These are phyloP conservation scores for Trypanosoma melophagium DNA, from an alignment of 208 protist species.

Conservation along the genomic window DNA sequence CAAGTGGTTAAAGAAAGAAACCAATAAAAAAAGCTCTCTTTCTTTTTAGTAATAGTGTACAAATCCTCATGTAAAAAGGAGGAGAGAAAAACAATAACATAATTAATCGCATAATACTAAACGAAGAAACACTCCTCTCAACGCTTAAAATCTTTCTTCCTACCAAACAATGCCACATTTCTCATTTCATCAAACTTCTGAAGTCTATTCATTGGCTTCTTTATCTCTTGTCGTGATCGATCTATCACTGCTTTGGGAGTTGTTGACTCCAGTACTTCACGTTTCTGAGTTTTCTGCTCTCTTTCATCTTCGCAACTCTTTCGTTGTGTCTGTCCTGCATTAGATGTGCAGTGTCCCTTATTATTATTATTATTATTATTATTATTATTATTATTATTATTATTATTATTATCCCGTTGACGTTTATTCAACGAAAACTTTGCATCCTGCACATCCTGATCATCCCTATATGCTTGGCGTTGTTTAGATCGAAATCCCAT, in stretches of 20 bases:
- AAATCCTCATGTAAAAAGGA: slow-evolving; percentile 2
- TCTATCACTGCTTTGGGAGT: neutral
- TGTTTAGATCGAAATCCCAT: no score
- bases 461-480: no score
- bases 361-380: neutral
- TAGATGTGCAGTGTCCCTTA: neutral
- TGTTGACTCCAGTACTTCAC: neutral
- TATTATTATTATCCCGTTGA: neutral
- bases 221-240: neutral
- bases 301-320: neutral
- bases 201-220: slow-evolving; percentile 42
- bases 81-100: neutral
- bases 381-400: slow-evolving; percentile 1
- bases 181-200: slow-evolving; percentile 53
- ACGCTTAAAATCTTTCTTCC: slow-evolving; percentile 12
- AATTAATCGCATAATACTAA: neutral
- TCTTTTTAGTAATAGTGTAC: neutral
- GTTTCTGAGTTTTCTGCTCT: neutral
- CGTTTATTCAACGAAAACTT: neutral
- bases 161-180: slow-evolving; percentile 36
- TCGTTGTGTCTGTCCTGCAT: no score
- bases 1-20: neutral
- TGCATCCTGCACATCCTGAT: no score
- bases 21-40: neutral
- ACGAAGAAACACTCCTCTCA: neutral